Conservation (phyloP, 116 monocot genomes). For the Papilionanthe hybrid region DNA sequence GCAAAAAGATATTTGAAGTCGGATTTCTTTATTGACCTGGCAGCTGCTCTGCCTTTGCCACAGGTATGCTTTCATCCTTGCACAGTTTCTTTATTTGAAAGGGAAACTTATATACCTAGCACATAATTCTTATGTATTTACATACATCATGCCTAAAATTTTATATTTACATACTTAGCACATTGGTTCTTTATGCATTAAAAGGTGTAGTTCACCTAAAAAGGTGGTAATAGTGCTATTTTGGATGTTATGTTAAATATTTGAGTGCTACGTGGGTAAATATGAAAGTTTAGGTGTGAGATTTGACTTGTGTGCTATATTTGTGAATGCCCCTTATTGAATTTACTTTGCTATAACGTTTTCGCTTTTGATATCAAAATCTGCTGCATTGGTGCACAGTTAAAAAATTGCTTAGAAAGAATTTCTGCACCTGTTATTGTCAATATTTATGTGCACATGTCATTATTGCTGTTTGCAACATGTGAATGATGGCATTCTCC, state of each 20-base stretch:
- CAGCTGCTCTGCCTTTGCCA: conserved; percentile 82
- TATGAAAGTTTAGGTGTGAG: too few species aligned
- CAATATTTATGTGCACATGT: not conserved
- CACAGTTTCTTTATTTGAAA: not conserved
- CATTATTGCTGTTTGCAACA: too few species aligned
- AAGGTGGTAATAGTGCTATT: too few species aligned
- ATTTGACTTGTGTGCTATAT: too few species aligned
- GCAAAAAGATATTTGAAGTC: conserved; percentile 63
- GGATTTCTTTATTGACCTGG: conserved; percentile 69
- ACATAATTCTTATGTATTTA: too few species aligned
- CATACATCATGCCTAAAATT: too few species aligned
- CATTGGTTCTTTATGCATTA: too few species aligned
- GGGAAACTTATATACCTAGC: too few species aligned
- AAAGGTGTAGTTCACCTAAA: too few species aligned
- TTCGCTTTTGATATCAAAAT: not conserved
- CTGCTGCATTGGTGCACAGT: not conserved
- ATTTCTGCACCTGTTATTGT: not conserved
- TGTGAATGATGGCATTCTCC: not conserved
- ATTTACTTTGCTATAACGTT: not conserved
- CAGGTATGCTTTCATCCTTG: conserved; percentile 45
- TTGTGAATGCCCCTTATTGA: not conserved
- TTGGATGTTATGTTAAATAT: too few species aligned
- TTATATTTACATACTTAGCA: too few species aligned
- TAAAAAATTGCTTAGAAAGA: not conserved
- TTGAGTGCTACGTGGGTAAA: too few species aligned